Evolutionary conservation across 75 land plant species (phyloP).

Genomic region (Picea glauca): DNA sequence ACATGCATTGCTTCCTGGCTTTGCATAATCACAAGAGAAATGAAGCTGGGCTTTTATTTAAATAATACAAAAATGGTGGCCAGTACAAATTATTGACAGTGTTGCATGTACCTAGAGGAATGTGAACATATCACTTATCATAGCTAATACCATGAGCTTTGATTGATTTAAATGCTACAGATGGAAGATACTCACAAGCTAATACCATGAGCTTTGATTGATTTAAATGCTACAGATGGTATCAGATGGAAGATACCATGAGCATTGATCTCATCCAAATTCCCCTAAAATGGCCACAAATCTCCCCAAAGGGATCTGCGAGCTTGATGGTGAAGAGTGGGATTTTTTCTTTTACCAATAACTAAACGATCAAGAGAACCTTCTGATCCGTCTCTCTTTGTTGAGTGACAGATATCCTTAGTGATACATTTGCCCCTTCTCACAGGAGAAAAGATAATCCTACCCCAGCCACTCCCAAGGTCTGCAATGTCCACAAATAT

Average conservation of each 20-base stretch:
- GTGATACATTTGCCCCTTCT: conserved; percentile 60
- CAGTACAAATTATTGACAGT: background rate
- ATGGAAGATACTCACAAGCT: background rate
- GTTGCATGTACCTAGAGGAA: background rate
- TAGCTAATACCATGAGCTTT: background rate
- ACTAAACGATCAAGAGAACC: conserved; percentile 63
- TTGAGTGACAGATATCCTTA: conserved; percentile 64
- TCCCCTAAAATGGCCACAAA: conserved; percentile 57
- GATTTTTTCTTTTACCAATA: conserved; percentile 50
- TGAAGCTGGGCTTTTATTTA: background rate
- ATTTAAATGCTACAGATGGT: background rate
- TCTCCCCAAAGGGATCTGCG: conserved; percentile 87
- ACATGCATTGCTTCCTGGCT: background rate
- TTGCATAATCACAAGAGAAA: background rate
- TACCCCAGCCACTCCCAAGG: conserved; percentile 88
- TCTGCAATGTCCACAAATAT: conserved; percentile 42
- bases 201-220: background rate
- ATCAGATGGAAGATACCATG: too few species aligned
- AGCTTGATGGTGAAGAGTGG: conserved; percentile 66
- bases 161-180: background rate
- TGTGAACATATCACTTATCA: background rate
- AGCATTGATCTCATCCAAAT: background rate
- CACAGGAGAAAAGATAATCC: conserved; percentile 66
- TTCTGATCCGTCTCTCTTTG: conserved; percentile 73
- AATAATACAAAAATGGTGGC: background rate